phyloP scores from a whole-genome alignment of 768 basidiomycete genomes.

The Candolleomyces aberdarensis region DNA sequence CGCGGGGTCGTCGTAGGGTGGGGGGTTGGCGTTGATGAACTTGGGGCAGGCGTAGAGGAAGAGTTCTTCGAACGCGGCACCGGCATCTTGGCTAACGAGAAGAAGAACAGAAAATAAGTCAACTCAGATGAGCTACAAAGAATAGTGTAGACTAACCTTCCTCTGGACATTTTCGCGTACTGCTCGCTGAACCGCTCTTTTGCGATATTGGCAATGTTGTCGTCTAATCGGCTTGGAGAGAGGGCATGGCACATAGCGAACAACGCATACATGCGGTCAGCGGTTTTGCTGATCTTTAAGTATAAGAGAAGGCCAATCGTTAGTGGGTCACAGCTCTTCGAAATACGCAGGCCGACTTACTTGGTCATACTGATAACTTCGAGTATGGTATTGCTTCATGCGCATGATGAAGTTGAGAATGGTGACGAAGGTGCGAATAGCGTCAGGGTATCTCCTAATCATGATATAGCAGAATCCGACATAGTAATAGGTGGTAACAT shows the following conservation, averaged over 20 bases:
- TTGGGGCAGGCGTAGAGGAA: conserved; percentile 95
- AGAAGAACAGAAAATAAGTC: no score
- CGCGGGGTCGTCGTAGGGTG: conserved; percentile 82
- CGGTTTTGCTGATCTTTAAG: conserved; percentile 88
- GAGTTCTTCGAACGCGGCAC: conserved; percentile 85
- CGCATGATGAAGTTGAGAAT: conserved; percentile 95
- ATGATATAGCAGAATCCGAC: conserved; percentile 97
- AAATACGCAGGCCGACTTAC: conserved; percentile 32
- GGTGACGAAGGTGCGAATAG: conserved; percentile 88
- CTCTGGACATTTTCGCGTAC: conserved; percentile 78
- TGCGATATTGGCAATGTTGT: conserved; percentile 89
- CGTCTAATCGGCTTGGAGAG: conserved; percentile 89
- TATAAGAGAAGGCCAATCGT: background rate
- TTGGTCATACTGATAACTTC: conserved; percentile 96
- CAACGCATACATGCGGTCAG: conserved; percentile 96
- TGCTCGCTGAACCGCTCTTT: conserved; percentile 96
- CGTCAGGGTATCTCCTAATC: conserved; percentile 92
- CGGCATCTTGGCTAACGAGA: conserved; percentile 56
- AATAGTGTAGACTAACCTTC: conserved; percentile 41
- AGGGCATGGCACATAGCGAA: conserved; percentile 92
- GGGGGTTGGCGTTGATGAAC: conserved; percentile 93
- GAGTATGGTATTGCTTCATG: conserved; percentile 94
- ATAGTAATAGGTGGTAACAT: conserved; percentile 93
- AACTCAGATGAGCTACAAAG: no score
- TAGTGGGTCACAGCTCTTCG: background rate